Evolutionary conservation across 169 alveolate genomes (phyloP).

Genomic region (Cyclospora cayetanensis): DNA sequence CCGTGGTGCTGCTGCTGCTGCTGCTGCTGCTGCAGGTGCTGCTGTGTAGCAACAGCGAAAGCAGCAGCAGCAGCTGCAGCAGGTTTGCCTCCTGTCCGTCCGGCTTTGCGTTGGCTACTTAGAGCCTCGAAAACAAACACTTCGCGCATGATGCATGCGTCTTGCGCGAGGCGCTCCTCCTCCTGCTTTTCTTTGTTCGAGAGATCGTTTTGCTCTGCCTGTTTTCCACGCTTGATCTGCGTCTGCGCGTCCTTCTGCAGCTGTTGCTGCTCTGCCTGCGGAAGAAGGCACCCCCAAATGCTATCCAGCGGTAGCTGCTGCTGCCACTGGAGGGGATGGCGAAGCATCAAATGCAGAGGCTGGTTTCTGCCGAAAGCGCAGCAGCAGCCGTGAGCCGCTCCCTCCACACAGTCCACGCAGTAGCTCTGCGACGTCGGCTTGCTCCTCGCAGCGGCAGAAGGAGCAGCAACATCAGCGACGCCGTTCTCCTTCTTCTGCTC

Average conservation of each 20-base stretch:
- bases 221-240: neutral
- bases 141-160: neutral
- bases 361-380: neutral
- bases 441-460: conserved; percentile 41
- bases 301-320: neutral
- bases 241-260: neutral
- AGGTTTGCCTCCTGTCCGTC: neutral
- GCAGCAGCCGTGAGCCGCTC: neutral
- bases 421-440: too few relatives aligned
- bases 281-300: neutral
- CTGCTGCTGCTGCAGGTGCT: neutral
- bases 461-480: neutral
- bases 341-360: neutral
- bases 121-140: neutral
- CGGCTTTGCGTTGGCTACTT: neutral
- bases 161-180: neutral
- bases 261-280: neutral
- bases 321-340: neutral
- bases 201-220: neutral
- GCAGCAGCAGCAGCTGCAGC: neutral
- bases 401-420: neutral
- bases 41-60: neutral
- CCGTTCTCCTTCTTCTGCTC: neutral
- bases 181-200: neutral
- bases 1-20: neutral